Percentiles rank a stretch among this genome's conserved stretches.
phyloP scores from a whole-genome alignment of 2,329 filamentous ascomycete genomes.

The Fusarium sp. region DNA sequence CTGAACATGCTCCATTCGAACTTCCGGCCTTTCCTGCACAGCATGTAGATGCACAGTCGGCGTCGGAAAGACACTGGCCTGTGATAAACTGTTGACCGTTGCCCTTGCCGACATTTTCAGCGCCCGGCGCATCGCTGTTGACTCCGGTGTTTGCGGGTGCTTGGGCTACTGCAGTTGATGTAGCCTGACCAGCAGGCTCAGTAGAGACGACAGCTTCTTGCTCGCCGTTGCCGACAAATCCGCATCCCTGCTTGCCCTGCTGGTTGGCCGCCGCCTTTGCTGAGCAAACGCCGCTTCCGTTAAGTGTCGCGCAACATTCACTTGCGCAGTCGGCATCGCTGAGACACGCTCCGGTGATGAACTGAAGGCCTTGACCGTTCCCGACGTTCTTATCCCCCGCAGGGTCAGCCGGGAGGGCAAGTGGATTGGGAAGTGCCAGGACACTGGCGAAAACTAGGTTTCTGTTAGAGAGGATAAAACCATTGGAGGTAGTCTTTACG shows the following conservation, averaged over 20 bases:
- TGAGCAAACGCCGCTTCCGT: conserved; percentile 46
- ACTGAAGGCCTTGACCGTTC: conserved; percentile 27
- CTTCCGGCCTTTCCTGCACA: conserved; percentile 33
- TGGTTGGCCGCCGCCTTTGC: conserved; percentile 42
- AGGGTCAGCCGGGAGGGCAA: conserved; percentile 21
- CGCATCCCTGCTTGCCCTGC: conserved; percentile 51
- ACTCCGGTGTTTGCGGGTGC: neutral
- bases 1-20: conserved; percentile 18
- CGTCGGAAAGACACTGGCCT: conserved; percentile 40
- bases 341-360: conserved; percentile 37
- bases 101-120: conserved; percentile 39
- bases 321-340: conserved; percentile 43
- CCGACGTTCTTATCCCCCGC: conserved; percentile 31
- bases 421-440: conserved; percentile 25
- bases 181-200: neutral
- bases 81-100: conserved; percentile 45
- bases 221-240: conserved; percentile 35
- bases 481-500: neutral
- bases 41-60: conserved; percentile 44
- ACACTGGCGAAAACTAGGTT: conserved; percentile 8
- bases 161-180: neutral
- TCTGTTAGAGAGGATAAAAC: neutral
- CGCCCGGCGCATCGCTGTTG: conserved; percentile 21
- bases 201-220: neutral
- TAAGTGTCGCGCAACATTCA: conserved; percentile 46